A percentile compares a stretch with the other conserved stretches of the same genome.
Conservation (phyloP, 2,329 filamentous ascomycete species). For the Fusarium chuoi region DNA sequence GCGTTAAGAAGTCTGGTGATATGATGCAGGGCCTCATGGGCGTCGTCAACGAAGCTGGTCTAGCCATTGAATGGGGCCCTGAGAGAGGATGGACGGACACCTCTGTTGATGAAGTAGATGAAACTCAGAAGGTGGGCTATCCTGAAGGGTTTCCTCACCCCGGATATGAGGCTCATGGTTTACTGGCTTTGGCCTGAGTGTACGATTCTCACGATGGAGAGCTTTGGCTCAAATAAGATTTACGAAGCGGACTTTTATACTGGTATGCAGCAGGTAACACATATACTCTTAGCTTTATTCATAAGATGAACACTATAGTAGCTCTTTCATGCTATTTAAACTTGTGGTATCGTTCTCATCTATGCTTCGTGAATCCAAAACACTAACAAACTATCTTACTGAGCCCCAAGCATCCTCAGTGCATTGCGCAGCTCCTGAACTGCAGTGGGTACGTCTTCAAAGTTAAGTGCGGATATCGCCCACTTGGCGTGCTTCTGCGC, state of each 20-base stretch:
- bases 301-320: constrained; percentile 13
- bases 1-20: constrained; percentile 71
- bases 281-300: constrained; percentile 23
- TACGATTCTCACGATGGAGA: background rate
- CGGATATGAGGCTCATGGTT: constrained; percentile 16
- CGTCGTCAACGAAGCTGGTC: constrained; percentile 59
- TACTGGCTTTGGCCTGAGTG: constrained; percentile 25
- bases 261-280: constrained; percentile 15
- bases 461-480: constrained; percentile 96
- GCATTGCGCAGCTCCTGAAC: constrained; percentile 85
- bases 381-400: constrained; percentile 27
- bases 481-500: constrained; percentile 97
- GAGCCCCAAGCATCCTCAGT: constrained; percentile 74
- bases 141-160: constrained; percentile 24
- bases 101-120: constrained; percentile 42
- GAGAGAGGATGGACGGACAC: constrained; percentile 72
- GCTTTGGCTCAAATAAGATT: constrained; percentile 31
- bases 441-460: constrained; percentile 93
- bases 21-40: constrained; percentile 72
- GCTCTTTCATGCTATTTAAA: constrained; percentile 2
- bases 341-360: constrained; percentile 32
- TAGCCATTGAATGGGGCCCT: constrained; percentile 73
- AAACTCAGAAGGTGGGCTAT: background rate
- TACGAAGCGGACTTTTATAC: constrained; percentile 23
- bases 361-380: constrained; percentile 14